A percentile compares a stretch with the other conserved stretches of the same genome.
phyloP scores from a whole-genome alignment of 768 basidiomycete genomes.

The Pisolithus microcarpus region DNA sequence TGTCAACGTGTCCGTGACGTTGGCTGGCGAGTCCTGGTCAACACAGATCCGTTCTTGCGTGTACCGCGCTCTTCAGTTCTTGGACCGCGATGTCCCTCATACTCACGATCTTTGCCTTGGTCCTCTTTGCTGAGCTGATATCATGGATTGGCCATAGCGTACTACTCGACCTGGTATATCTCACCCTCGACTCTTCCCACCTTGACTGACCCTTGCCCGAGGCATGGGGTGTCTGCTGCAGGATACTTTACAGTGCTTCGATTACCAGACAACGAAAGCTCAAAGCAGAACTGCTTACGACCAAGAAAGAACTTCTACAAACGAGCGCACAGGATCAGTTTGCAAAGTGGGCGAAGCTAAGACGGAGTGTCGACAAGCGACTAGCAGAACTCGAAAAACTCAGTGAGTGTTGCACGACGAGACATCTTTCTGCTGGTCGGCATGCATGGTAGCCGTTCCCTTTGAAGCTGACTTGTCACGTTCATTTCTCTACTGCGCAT shows the following conservation, averaged over 20 bases:
- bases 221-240: slow-evolving; percentile 69
- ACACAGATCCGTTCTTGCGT: no score
- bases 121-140: slow-evolving; percentile 76
- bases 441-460: neutral
- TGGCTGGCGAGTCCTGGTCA: neutral
- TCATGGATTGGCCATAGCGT: slow-evolving; percentile 87
- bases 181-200: slow-evolving; percentile 2
- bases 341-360: slow-evolving; percentile 94
- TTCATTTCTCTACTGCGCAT: no score
- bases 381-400: slow-evolving; percentile 85
- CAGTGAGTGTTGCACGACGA: slow-evolving; percentile 47
- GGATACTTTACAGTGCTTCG: slow-evolving; percentile 51
- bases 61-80: neutral
- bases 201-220: slow-evolving; percentile 23
- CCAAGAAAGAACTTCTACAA: slow-evolving; percentile 78
- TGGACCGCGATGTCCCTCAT: slow-evolving; percentile 55
- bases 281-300: slow-evolving; percentile 70
- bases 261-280: slow-evolving; percentile 58
- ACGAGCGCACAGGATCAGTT: slow-evolving; percentile 98
- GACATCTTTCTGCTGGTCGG: slow-evolving; percentile 1
- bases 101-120: slow-evolving; percentile 72
- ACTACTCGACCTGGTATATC: slow-evolving; percentile 67
- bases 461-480: no score
- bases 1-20: slow-evolving; percentile 14
- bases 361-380: slow-evolving; percentile 87